These are phyloP conservation scores for Cladorrhinum sp. DNA, from an alignment of 2,329 filamentous ascomycete species.

Conservation along the genomic window DNA sequence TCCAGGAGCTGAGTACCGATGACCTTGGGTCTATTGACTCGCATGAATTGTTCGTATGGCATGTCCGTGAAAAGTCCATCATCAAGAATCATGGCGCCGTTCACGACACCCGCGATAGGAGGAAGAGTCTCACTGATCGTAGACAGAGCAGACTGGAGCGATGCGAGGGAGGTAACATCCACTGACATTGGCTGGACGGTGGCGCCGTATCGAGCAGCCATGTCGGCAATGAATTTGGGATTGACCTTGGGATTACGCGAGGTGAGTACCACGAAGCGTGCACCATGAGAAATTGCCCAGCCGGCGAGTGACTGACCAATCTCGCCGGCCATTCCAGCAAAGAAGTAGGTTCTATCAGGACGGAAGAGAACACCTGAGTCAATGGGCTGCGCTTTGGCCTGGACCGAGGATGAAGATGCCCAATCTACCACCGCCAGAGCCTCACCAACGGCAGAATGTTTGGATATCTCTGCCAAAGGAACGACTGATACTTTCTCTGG, in stretches of 20 bases:
- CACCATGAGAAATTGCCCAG: slow-evolving; percentile 41
- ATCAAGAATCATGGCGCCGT: slow-evolving; percentile 44
- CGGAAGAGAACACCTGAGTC: slow-evolving; percentile 19
- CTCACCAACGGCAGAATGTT: too few relatives aligned
- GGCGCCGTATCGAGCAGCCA: neutral
- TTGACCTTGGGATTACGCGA: slow-evolving; percentile 34
- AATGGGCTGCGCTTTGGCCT: neutral
- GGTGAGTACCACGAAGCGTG: slow-evolving; percentile 36
- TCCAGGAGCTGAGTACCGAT: slow-evolving; percentile 28
- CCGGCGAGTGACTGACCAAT: slow-evolving; percentile 37
- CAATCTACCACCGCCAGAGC: neutral
- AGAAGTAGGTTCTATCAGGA: slow-evolving; percentile 32
- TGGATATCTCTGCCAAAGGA: too few relatives aligned
- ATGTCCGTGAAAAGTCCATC: slow-evolving; percentile 35
- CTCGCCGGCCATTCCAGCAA: slow-evolving; percentile 33
- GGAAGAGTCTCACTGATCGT: neutral
- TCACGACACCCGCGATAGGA: slow-evolving; percentile 39
- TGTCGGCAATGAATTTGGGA: neutral
- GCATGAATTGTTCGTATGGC: slow-evolving; percentile 26
- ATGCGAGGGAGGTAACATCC: neutral
- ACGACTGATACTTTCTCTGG: too few relatives aligned
- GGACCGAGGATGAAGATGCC: neutral
- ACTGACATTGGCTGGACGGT: neutral
- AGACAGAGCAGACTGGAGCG: neutral
- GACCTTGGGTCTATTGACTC: slow-evolving; percentile 35